These are phyloP conservation scores for Neoarthrinium moseri DNA, from an alignment of 2,329 filamentous ascomycete genomes.

Conservation along the genomic window DNA sequence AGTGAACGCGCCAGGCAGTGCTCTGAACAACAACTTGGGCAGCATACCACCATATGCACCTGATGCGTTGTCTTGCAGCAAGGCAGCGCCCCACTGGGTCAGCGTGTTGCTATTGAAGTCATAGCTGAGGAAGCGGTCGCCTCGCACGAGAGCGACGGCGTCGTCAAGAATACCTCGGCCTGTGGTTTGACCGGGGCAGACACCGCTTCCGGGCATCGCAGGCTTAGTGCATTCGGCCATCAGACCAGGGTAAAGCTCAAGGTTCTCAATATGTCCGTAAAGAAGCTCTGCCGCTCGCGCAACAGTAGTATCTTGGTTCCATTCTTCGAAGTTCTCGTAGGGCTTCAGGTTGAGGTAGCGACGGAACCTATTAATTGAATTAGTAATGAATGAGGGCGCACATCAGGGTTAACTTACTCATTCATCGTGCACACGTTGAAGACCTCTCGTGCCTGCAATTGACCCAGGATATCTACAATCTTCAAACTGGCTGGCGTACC, in stretches of 20 bases:
- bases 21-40: slow-evolving; percentile 40
- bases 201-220: slow-evolving; percentile 35
- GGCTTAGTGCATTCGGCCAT: slow-evolving; percentile 16
- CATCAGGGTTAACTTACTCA: slow-evolving; percentile 2
- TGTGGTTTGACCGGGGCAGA: slow-evolving; percentile 42
- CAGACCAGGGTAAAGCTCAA: slow-evolving; percentile 16
- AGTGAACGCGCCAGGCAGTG: slow-evolving; percentile 43
- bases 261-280: slow-evolving; percentile 16
- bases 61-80: slow-evolving; percentile 32
- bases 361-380: neutral
- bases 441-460: slow-evolving; percentile 8
- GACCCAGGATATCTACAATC: slow-evolving; percentile 11
- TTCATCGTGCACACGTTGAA: slow-evolving; percentile 10
- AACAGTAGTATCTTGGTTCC: slow-evolving; percentile 10
- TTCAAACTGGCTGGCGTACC: slow-evolving; percentile 11
- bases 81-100: slow-evolving; percentile 49
- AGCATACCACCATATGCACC: slow-evolving; percentile 47
- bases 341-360: slow-evolving; percentile 12
- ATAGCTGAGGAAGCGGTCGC: slow-evolving; percentile 44
- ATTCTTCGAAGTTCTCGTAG: slow-evolving; percentile 13
- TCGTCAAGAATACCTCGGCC: slow-evolving; percentile 45
- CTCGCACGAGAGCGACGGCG: slow-evolving; percentile 44
- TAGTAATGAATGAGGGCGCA: neutral
- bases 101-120: slow-evolving; percentile 47
- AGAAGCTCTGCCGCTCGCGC: slow-evolving; percentile 13